These are phyloP conservation scores for Phytophthora sojae DNA, from an alignment of 352 stramenopile species.

Conservation along the genomic window DNA sequence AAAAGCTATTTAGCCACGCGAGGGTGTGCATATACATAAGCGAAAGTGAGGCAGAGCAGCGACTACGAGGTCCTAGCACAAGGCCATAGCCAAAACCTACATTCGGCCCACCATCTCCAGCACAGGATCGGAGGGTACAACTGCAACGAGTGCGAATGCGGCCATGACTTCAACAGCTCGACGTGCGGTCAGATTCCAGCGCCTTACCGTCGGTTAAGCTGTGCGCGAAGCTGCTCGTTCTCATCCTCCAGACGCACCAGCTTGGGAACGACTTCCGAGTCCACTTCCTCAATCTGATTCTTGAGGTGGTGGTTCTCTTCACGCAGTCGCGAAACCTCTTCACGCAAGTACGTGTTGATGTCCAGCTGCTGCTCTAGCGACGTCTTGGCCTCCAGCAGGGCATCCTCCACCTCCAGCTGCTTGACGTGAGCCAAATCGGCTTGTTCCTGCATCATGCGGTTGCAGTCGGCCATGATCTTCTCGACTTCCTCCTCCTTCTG, in stretches of 20 bases:
- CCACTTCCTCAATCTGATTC: constrained; percentile 89
- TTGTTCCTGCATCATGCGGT: constrained; percentile 88
- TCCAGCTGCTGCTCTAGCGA: constrained; percentile 87
- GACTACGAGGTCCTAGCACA: constrained; percentile 7
- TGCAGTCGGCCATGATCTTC: constrained; percentile 84
- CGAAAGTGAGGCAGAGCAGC: constrained; percentile 16
- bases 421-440: constrained; percentile 78
- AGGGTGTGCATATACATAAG: constrained; percentile 38
- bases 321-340: constrained; percentile 81
- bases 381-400: constrained; percentile 83
- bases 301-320: constrained; percentile 88
- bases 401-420: constrained; percentile 87
- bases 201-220: constrained; percentile 41
- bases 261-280: constrained; percentile 85
- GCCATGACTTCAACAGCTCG: not conserved
- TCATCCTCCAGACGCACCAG: constrained; percentile 86
- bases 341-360: constrained; percentile 85
- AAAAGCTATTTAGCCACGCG: constrained; percentile 34
- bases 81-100: constrained; percentile 4
- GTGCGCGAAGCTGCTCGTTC: constrained; percentile 73
- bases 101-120: constrained; percentile 7
- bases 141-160: constrained; percentile 3
- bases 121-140: not conserved
- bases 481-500: constrained; percentile 85
- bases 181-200: constrained; percentile 1